phyloP scores from a whole-genome alignment of 2,329 filamentous ascomycete species.

The Fusarium floridanum region DNA sequence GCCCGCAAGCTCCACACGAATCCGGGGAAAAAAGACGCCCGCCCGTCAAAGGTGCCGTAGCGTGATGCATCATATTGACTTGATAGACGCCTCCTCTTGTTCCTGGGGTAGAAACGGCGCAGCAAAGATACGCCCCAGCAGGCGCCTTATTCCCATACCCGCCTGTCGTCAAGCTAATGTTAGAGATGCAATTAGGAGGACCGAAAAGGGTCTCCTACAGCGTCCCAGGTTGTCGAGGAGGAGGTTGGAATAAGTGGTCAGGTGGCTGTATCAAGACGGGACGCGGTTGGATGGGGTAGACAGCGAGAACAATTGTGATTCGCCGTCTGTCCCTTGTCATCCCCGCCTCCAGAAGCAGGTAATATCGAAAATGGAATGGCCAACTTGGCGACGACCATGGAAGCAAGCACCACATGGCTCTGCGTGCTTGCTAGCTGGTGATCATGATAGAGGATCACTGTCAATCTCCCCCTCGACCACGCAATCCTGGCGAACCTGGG shows the following conservation, averaged over 20 bases:
- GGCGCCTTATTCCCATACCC: conserved; percentile 8
- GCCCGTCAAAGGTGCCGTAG: conserved; percentile 22
- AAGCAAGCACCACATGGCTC: conserved; percentile 38
- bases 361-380: conserved; percentile 39
- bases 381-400: conserved; percentile 12
- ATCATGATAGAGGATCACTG: conserved; percentile 37
- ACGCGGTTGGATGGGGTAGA: conserved; percentile 40
- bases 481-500: conserved; percentile 33
- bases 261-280: conserved; percentile 42
- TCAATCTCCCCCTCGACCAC: conserved; percentile 16
- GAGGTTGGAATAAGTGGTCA: conserved; percentile 45
- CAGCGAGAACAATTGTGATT: conserved; percentile 36
- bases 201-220: conserved; percentile 30
- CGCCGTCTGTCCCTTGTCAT: conserved; percentile 22
- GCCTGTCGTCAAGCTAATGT: conserved; percentile 21
- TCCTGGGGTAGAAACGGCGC: conserved; percentile 18
- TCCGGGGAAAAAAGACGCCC: conserved; percentile 20
- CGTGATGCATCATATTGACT: conserved; percentile 23
- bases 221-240: conserved; percentile 29
- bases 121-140: conserved; percentile 32
- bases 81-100: conserved; percentile 11
- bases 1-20: conserved; percentile 22
- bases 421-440: conserved; percentile 22
- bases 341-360: conserved; percentile 40
- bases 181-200: conserved; percentile 7